These are phyloP conservation scores for Glonium stellatum DNA, from an alignment of 495 filamentous ascomycete species.

Conservation along the genomic window DNA sequence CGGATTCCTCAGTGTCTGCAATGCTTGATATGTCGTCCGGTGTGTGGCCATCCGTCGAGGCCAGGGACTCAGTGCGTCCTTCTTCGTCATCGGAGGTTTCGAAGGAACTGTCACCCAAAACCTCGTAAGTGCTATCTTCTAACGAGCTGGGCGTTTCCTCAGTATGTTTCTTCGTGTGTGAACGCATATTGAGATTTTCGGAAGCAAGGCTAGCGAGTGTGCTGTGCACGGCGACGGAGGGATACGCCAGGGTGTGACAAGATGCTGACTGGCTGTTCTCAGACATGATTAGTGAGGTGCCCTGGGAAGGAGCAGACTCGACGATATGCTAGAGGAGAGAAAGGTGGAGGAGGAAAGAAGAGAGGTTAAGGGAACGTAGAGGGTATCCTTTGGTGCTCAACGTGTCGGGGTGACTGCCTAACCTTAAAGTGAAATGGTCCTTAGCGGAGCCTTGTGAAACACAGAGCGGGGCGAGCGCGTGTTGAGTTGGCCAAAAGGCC, in stretches of 20 bases:
- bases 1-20: conserved; percentile 20
- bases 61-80: conserved; percentile 27
- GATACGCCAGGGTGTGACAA: not conserved
- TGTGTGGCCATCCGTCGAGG: conserved; percentile 27
- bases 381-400: not conserved
- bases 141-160: conserved; percentile 20
- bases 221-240: not conserved
- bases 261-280: not conserved
- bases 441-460: conserved; percentile 6
- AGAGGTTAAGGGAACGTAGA: not conserved
- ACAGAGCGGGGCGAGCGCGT: not conserved
- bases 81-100: conserved; percentile 25
- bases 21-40: conserved; percentile 27
- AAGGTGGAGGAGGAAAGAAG: not conserved
- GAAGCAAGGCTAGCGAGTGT: conserved; percentile 11
- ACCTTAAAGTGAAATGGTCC: not conserved
- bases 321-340: not conserved
- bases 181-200: conserved; percentile 25
- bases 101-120: conserved; percentile 18
- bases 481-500: not conserved
- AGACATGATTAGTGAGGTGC: not conserved
- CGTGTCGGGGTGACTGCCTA: conserved; percentile 1
- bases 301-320: not conserved
- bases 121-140: conserved; percentile 29
- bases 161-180: conserved; percentile 8